phyloP scores from a whole-genome alignment of 495 filamentous ascomycete species.

The Sabuloglossum arenarium region DNA sequence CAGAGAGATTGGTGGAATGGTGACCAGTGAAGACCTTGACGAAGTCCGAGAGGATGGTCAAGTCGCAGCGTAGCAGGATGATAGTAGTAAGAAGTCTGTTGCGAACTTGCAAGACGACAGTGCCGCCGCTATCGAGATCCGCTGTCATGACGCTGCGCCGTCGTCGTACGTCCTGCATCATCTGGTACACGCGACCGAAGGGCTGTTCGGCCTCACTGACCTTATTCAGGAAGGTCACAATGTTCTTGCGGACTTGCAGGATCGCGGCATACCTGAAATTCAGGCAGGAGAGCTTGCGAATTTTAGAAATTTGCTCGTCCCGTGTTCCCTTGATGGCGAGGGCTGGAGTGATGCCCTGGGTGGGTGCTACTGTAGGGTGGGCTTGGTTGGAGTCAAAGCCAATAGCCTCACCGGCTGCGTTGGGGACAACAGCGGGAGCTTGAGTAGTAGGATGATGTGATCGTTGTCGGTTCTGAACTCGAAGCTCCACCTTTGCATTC shows the following conservation, averaged over 20 bases:
- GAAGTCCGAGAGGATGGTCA: slow-evolving; percentile 34
- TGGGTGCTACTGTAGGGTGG: too few species aligned
- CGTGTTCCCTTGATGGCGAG: not conserved
- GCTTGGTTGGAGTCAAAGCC: too few species aligned
- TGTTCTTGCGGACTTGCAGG: slow-evolving; percentile 19
- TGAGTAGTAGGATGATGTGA: too few species aligned
- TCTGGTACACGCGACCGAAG: slow-evolving; percentile 30
- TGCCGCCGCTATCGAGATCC: slow-evolving; percentile 23
- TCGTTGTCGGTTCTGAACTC: not conserved
- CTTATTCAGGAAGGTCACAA: slow-evolving; percentile 22
- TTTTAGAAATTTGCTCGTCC: slow-evolving; percentile 3
- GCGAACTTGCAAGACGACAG: slow-evolving; percentile 25
- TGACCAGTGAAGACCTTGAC: slow-evolving; percentile 14
- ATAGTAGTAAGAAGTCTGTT: slow-evolving; percentile 26
- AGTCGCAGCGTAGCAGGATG: slow-evolving; percentile 32
- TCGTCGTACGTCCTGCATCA: slow-evolving; percentile 28
- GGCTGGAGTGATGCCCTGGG: not conserved
- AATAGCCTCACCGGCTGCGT: too few species aligned
- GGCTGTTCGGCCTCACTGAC: slow-evolving; percentile 37
- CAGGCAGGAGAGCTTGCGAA: slow-evolving; percentile 6
- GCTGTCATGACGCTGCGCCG: slow-evolving; percentile 13
- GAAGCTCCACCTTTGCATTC: slow-evolving; percentile 5
- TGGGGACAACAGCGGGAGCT: too few species aligned
- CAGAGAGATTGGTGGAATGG: not conserved
- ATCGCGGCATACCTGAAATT: slow-evolving; percentile 20